Evolutionary conservation across 345 rosid genomes (phyloP), one percentile per base, ranked within the genome.

Genomic region (Sapria himalayana): DNA sequence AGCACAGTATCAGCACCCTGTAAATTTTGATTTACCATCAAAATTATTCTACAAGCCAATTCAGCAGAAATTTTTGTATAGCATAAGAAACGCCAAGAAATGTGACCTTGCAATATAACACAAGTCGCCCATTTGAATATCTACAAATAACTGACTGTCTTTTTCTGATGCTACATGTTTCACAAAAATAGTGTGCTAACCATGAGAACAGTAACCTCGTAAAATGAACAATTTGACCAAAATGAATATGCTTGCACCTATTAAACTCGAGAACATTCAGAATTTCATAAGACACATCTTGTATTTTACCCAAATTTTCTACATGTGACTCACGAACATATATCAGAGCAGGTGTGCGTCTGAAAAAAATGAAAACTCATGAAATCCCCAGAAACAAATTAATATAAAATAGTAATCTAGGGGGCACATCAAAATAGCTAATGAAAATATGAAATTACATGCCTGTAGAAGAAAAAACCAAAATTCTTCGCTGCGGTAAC

Each of bases 121-220:
- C 89, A 48, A 91, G 92, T 61, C 92, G 75, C 27, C 99, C 96
- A 70, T 84, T 74, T 34, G 96, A 78, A 65, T 71, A 78, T 51
- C 94, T 84, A 45, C 99, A 91, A 55, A 91, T 85, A 67, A 91
- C 92, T 53, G 99, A 91, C 63, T 91, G 99, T 50, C 99, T 93
- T 77, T 84, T 91, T 66, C 99, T 72, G 7, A 92, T 80, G 69
- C 99, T 91, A 67, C 62, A 62, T 46, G 40, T 48, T 39, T 56
- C 68, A 36, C 29, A 44, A 50, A 43, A 29, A 43, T 29, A 10
- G 37, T 11, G 46, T 14, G 44, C 54, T 35, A 52, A 36, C 22
- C 27, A 18, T 45, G 36, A 16, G 12, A 42, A 39, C 21, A 49
- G 58, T 2, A 10, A 45, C 37, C 29, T 44, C 36, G 12, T 4